Evolutionary conservation across 495 filamentous ascomycete genomes (phyloP).

Genomic region (Tuber umbilicatum): DNA sequence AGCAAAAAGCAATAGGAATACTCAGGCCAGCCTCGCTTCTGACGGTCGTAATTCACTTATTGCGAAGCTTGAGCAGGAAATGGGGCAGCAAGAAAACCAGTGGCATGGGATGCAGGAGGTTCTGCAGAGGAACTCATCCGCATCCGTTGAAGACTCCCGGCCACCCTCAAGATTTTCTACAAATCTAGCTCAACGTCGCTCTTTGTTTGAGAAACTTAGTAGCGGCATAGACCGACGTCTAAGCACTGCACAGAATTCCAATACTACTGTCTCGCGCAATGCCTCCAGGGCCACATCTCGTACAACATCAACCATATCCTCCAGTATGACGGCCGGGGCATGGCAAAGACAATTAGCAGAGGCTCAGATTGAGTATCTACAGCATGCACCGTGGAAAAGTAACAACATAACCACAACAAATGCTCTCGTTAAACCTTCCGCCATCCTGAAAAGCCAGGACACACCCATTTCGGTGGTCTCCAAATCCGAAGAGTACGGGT

Average conservation of each 20-base stretch:
- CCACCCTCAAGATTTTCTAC: conserved; percentile 15
- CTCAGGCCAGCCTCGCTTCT: conserved; percentile 22
- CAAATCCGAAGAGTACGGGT: conserved; percentile 8
- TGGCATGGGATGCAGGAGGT: conserved; percentile 34
- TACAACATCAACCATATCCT: not conserved
- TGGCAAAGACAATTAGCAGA: conserved; percentile 15
- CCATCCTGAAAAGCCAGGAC: conserved; percentile 29
- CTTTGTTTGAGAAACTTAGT: conserved; percentile 21
- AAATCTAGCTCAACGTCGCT: conserved; percentile 19
- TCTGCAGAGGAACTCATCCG: conserved; percentile 19
- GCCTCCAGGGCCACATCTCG: not conserved
- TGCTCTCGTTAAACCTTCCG: conserved; percentile 1
- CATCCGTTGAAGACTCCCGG: conserved; percentile 10
- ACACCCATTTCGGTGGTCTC: conserved; percentile 26
- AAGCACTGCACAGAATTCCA: conserved; percentile 12
- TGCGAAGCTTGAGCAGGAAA: conserved; percentile 29
- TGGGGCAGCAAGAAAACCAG: conserved; percentile 29
- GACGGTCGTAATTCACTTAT: conserved; percentile 32
- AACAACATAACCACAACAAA: not conserved
- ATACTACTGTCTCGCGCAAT: not conserved
- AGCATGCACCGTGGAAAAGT: conserved; percentile 18
- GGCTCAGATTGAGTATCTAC: conserved; percentile 33
- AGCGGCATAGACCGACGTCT: conserved; percentile 25
- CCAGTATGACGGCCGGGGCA: not conserved
- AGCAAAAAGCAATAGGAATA: conserved; percentile 12